Evolutionary conservation across 768 basidiomycete species (phyloP), one percentile per base, ranked within the genome.

Genomic region (Hemileccinum rubropunctum): DNA sequence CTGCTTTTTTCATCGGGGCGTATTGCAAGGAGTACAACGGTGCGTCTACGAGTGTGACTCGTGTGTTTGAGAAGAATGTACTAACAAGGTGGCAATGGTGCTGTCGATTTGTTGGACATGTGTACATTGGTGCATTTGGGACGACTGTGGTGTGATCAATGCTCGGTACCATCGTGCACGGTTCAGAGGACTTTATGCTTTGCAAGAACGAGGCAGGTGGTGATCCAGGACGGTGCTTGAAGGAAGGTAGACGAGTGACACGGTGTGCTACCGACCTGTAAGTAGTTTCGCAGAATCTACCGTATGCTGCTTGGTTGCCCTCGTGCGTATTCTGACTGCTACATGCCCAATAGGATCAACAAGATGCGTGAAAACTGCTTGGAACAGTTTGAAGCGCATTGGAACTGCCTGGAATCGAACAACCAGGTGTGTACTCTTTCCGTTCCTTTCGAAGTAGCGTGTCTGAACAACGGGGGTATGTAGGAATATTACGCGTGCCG

Each of bases 21-120:
- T 81, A 91, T 67, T 99, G 95, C 81, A 92, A 92, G 71, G 90
- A 93, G 50, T 95, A 84, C 74, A 98, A 95, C 73, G 95, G 95
- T 98, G 53, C 45, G 88, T 72, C 20, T n/a, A 15, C 32, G 3
- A 10, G 13, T 33, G 28, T 13, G 8, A 2, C 5, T 30, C n/a
- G n/a, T 27, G 42, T 20, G 7, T n/a, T 12, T 18, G 20, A n/a
- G 33, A 9, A 9, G 17, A 14, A 32, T 39, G 23, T 50, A 33
- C 53, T 66, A n/a, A 65, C 42, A n/a, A 27, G 9, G 27, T 32
- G 4, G 15, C 26, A 23, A 36, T 40, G 14, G 34, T 53, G 0
- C 20, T 43, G 45, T 26, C 15, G 18, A 36, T 28, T 27, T 32
- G 47, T 20, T 30, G 39, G 18, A 10, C 21, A 20, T 37, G 12